These are phyloP conservation scores for Penicillium macrosclerotiorum DNA, from an alignment of 495 filamentous ascomycete species.

Conservation along the genomic window DNA sequence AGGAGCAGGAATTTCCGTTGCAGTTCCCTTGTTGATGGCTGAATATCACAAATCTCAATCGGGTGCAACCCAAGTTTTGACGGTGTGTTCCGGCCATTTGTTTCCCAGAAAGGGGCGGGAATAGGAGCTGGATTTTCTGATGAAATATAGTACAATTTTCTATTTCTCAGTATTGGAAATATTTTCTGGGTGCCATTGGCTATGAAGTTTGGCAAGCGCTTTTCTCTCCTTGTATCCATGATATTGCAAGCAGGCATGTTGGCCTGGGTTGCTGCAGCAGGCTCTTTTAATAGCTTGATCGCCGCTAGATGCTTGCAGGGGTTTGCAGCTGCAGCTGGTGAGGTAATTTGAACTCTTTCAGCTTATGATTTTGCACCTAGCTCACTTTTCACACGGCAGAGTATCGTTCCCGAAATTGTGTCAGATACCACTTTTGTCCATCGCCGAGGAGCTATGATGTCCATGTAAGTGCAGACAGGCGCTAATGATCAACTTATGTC, in stretches of 20 bases:
- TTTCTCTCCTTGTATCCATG: background rate
- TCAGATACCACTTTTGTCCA: constrained; percentile 1
- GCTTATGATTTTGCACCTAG: too few relatives aligned
- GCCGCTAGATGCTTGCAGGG: constrained; percentile 1
- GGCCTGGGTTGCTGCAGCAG: background rate
- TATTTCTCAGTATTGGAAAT: constrained; percentile 6
- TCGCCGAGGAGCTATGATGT: constrained; percentile 5
- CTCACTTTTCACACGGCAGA: background rate
- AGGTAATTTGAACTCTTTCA: background rate
- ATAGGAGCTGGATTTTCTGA: background rate
- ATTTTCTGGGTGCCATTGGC: constrained; percentile 6
- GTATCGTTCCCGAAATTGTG: constrained; percentile 6
- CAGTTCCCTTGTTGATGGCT: background rate
- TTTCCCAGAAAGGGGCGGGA: background rate
- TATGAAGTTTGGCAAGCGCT: constrained; percentile 7
- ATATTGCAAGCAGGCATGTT: constrained; percentile 1
- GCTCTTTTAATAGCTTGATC: background rate
- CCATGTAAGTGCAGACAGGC: background rate
- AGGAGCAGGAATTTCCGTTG: background rate
- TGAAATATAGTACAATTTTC: constrained; percentile 3
- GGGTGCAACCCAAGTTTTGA: constrained; percentile 2
- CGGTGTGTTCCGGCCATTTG: background rate
- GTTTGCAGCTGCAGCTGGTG: constrained; percentile 5
- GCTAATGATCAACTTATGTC: background rate
- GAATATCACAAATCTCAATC: background rate